Percentiles rank a stretch among this genome's conserved stretches.
Conservation (phyloP, 768 basidiomycete genomes). For the Mycena metata region DNA sequence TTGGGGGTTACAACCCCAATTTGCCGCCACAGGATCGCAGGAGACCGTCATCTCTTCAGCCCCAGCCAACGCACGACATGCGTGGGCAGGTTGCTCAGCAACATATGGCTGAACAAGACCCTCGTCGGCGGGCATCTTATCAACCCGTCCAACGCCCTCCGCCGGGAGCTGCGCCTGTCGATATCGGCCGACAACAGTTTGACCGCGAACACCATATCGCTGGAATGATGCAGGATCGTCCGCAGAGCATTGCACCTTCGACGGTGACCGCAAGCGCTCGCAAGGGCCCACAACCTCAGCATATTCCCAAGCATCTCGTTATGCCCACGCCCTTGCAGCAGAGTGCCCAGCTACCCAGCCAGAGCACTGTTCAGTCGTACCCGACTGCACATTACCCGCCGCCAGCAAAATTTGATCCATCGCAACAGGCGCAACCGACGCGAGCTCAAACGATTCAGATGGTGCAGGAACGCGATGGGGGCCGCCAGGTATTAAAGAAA, state of each 20-base stretch:
- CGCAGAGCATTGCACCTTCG: slow-evolving; percentile 33
- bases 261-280: slow-evolving; percentile 32
- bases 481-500: slow-evolving; percentile 32
- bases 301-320: slow-evolving; percentile 75
- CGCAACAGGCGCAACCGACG: slow-evolving; percentile 27
- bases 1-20: not conserved
- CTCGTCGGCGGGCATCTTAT: slow-evolving; percentile 19
- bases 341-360: slow-evolving; percentile 37
- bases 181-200: slow-evolving; percentile 8
- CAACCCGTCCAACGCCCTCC: slow-evolving; percentile 14
- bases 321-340: slow-evolving; percentile 80
- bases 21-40: slow-evolving; percentile 9
- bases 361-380: not conserved
- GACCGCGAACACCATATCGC: slow-evolving; percentile 12
- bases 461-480: slow-evolving; percentile 27
- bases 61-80: slow-evolving; percentile 4
- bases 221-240: slow-evolving; percentile 14
- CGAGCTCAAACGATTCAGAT: slow-evolving; percentile 34
- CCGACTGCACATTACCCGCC: slow-evolving; percentile 24
- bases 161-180: slow-evolving; percentile 12
- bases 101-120: slow-evolving; percentile 18
- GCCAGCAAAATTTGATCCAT: slow-evolving; percentile 33
- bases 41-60: slow-evolving; percentile 24
- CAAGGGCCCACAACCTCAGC: slow-evolving; percentile 42
- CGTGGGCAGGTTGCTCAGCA: not conserved